phyloP scores from a whole-genome alignment of 331 rosid genomes.

The Quercus lobata region DNA sequence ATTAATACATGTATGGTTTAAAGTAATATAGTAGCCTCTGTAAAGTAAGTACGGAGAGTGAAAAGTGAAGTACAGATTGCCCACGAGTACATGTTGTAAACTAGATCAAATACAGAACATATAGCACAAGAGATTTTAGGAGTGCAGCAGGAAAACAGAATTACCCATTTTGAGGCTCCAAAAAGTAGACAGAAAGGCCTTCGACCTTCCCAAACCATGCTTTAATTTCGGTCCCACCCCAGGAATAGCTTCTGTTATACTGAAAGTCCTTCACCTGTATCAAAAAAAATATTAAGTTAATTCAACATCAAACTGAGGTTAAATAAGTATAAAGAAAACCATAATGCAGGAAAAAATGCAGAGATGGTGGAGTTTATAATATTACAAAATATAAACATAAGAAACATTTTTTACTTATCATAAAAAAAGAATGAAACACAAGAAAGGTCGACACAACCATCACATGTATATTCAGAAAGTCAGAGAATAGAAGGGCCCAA shows the following conservation, averaged over 20 bases:
- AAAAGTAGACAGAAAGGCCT: slow-evolving; percentile 71
- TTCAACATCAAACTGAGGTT: not conserved
- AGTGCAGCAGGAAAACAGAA: slow-evolving; percentile 12
- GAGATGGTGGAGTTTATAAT: not conserved
- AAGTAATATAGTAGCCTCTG: not conserved
- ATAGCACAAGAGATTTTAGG: not conserved
- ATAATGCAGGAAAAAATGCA: not conserved
- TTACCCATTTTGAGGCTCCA: slow-evolving; percentile 84
- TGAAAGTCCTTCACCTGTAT: slow-evolving; percentile 61
- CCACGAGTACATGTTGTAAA: not conserved
- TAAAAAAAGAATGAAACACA: not conserved
- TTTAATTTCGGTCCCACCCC: slow-evolving; percentile 74
- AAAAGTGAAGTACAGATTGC: not conserved
- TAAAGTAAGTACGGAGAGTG: not conserved
- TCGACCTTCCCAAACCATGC: slow-evolving; percentile 86
- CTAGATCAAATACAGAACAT: not conserved
- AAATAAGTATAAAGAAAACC: not conserved
- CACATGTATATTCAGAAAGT: slow-evolving; percentile 10
- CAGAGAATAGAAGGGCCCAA: not conserved
- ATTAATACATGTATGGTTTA: not conserved
- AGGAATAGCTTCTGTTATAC: slow-evolving; percentile 40
- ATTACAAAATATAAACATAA: not conserved
- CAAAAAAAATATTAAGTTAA: slow-evolving; percentile 14
- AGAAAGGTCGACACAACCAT: not conserved
- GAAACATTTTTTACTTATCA: too few relatives aligned